Evolutionary conservation across 2,329 filamentous ascomycete genomes (phyloP), one percentile per base, ranked within the genome.

Genomic region (Fusarium tuaranense): DNA sequence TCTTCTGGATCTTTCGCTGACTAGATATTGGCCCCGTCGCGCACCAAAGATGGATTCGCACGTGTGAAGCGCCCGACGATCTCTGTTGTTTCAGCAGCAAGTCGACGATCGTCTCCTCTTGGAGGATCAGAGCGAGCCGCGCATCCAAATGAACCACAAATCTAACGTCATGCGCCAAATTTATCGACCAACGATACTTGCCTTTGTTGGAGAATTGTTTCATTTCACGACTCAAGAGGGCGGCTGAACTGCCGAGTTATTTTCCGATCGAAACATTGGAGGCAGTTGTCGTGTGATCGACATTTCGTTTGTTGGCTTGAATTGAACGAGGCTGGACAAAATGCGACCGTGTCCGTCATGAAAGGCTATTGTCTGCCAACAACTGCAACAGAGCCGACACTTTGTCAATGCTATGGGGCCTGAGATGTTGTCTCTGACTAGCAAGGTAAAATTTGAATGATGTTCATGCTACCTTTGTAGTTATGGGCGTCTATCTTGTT

Each of bases 41-140:
- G 62, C 70, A 68, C 63, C 59, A 65, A 63, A 36, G 36, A 71
- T 65, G 27, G 48, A 55, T 60, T 64, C 8, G 57, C 72, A 71
- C 44, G 51, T 69, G 61, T 68, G 60, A 66, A 67, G 68, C 61
- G 69, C 18, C 18, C 64, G 72, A 62, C 39, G 65, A 75, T 68
- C 69, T 64, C 30, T 62, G 58, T 55, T 68, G 68, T 76, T 69
- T 76, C 69, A 71, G 70, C 59, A 38, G 44, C 64, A 67, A 59
- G 36, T 69, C 57, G 65, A 55, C 64, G 74, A 77, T 78, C 76
- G 67, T 76, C 76, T 70, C 67, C 67, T 60, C 62, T 63, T 51
- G 46, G 67, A 63, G 22, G 48, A 68, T 58, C 69, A 70, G 55
- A 61, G 65, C 68, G 27, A 34, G n/a, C 41, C 53, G 69, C 59